Evolutionary conservation across 225 moss, liverwort and hornwort genomes (phyloP), one percentile per base, ranked within the genome.

Genomic region (Sphagnum contortum): DNA sequence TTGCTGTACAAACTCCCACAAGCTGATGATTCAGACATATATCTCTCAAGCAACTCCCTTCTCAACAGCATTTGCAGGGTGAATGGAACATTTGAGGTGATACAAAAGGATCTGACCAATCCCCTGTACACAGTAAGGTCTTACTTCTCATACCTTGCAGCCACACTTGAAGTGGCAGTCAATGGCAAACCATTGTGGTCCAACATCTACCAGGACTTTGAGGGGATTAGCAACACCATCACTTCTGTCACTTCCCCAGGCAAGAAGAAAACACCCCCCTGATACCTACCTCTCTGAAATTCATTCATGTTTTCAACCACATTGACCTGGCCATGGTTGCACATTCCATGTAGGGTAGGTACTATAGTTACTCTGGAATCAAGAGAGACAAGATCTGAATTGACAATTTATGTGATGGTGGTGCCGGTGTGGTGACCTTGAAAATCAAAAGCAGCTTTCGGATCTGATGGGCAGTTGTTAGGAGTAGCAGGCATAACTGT

Each of bases 211-310:
- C 2, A 57, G 3, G 75, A 75, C 2, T 67, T 14, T 5, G 75
- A 71, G 48, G 51, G 53, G 3, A 62, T 67, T 8, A 57, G 57
- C 3, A 12, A 54, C 0, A 52, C 57, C 0, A 49, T 59, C 2
- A 65, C 71, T 12, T 62, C 75, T 48, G 69, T 75, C 62, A 71
- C 12, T 50, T 63, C 67, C 60, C 58, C 71, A 72, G 76, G 71
- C 72, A 64, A 29, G 29, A 29, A 29, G 29, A 29, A 29, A 29
- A 29, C 29, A 29, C 29, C 29, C 29, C 29, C 29, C 29, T 29
- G 0, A 29, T 1, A 29, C 29, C 29, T 29, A 29, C 29, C 29
- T 29, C 29, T 29, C 29, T 29, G 29, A 29, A 29, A 29, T 29
- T 29, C 29, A 29, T 29, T 29, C 29, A 29, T 29, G 29, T 29